Base-by-base conservation (phyloP, 768 basidiomycete genomes). In the Steccherinum ochraceum region DNA sequence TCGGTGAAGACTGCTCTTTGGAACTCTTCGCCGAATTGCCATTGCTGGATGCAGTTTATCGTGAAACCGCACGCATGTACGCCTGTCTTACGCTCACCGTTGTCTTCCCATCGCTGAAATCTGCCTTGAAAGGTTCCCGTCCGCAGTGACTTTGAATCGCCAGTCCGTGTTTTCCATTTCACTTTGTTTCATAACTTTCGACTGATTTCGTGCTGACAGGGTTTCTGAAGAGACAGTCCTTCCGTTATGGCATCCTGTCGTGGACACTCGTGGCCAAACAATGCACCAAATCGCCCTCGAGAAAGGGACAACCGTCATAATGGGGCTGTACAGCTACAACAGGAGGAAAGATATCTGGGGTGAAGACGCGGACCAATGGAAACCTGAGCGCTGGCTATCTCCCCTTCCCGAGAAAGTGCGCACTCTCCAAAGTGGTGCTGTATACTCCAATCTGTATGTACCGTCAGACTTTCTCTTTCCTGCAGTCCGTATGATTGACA, bases 161-260 rank as follows among this genome's bases (percentile, higher is more conserved):
- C n/a, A 50, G n/a, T 23, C n/a, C n/a, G n/a, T n/a, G n/a, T 43
- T 10, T 11, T 18, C 10, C 16, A 21, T 12, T 21, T 50, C 25
- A n/a, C n/a, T 4, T 25, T 21, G 25, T 21, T 18, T 16, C 30
- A 18, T 5, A 11, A 43, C 10, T n/a, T n/a, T n/a, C n/a, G n/a
- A n/a, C n/a, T n/a, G n/a, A n/a, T n/a, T n/a, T n/a, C n/a, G n/a
- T n/a, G n/a, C n/a, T n/a, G n/a, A n/a, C n/a, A n/a, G n/a, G n/a
- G n/a, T n/a, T n/a, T n/a, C n/a, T n/a, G n/a, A n/a, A 48, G 80
- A 84, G 57, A 79, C 83, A 53, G 59, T 78, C 2, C 72, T 86
- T 4, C 82, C 82, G 0, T 69, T 85, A n/a, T 69, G 65, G 16
- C 59, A 59, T 0, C 78, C 79, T 3, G 56, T 82, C 20, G 60